Evolutionary conservation across 1,139 yeast genomes (phyloP).

Genomic region (Arxiozyma slooffiae): DNA sequence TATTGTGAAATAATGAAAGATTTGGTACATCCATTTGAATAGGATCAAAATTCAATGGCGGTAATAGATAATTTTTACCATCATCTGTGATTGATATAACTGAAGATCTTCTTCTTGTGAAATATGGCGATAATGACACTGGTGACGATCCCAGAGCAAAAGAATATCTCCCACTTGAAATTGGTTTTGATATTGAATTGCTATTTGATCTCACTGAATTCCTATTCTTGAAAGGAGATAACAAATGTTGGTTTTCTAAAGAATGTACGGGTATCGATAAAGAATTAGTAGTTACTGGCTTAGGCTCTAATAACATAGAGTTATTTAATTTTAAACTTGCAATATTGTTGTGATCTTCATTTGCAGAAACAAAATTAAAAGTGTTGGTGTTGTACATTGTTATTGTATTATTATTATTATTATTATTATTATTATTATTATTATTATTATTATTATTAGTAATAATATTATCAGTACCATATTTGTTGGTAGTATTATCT

Average conservation of each 20-base stretch:
- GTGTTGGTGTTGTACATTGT: neutral
- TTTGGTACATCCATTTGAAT: conserved; percentile 3
- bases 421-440: neutral
- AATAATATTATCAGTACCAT: neutral
- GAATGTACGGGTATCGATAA: neutral
- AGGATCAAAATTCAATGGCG: conserved; percentile 13
- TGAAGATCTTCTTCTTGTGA: conserved; percentile 10
- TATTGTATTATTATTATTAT: too few species aligned
- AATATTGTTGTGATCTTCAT: neutral
- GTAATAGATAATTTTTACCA: conserved; percentile 12
- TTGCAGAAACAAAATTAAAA: neutral
- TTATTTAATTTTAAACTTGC: neutral
- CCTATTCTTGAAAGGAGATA: neutral
- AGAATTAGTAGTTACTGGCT: neutral
- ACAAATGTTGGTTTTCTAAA: neutral
- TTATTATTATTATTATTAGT: neutral
- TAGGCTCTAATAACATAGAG: neutral
- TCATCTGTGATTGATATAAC: conserved; percentile 13
- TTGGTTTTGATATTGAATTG: conserved; percentile 1
- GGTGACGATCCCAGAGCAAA: conserved; percentile 8
- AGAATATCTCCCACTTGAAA: neutral
- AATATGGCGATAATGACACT: conserved; percentile 5
- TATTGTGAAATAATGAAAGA: conserved; percentile 1
- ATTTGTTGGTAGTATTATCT: neutral
- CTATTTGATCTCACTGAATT: neutral